These are phyloP conservation scores for Rubia balearica DNA, from an alignment of 305 asterid genomes.

Conservation along the genomic window DNA sequence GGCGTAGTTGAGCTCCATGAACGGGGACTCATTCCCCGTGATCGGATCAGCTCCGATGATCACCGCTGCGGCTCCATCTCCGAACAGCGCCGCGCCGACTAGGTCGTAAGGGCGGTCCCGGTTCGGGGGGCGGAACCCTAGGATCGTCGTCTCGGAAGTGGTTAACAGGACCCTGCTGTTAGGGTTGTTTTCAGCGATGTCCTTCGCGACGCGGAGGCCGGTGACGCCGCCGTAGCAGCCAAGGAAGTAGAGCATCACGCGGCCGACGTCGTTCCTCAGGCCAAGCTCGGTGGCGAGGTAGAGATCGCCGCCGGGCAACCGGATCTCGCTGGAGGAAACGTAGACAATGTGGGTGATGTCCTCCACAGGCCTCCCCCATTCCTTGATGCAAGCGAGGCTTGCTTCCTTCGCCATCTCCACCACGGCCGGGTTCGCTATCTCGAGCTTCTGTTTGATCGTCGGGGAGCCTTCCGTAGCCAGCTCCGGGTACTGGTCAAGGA, in stretches of 20 bases:
- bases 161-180: slow-evolving; percentile 78
- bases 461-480: slow-evolving; percentile 79
- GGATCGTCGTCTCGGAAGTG: slow-evolving; percentile 82
- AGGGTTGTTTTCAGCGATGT: slow-evolving; percentile 90
- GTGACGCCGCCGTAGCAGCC: slow-evolving; percentile 97
- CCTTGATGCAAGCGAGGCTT: slow-evolving; percentile 46
- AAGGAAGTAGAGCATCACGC: slow-evolving; percentile 78
- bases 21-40: slow-evolving; percentile 40
- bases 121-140: slow-evolving; percentile 83
- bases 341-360: slow-evolving; percentile 83
- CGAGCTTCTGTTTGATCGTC: slow-evolving; percentile 73
- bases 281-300: slow-evolving; percentile 67
- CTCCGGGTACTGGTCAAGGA: slow-evolving; percentile 72
- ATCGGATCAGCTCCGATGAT: slow-evolving; percentile 60
- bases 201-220: slow-evolving; percentile 88
- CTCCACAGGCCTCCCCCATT: slow-evolving; percentile 59
- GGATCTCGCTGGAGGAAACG: slow-evolving; percentile 83
- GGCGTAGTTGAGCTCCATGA: slow-evolving; percentile 59
- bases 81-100: slow-evolving; percentile 88
- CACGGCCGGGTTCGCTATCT: slow-evolving; percentile 76
- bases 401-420: slow-evolving; percentile 78
- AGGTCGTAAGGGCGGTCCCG: slow-evolving; percentile 72
- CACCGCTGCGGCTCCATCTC: slow-evolving; percentile 85
- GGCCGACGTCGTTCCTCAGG: slow-evolving; percentile 52
- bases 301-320: slow-evolving; percentile 94